Percentiles rank a stretch among this genome's conserved stretches.
Evolutionary conservation across 352 stramenopile species (phyloP).

Genomic region (Phytophthora melonis): DNA sequence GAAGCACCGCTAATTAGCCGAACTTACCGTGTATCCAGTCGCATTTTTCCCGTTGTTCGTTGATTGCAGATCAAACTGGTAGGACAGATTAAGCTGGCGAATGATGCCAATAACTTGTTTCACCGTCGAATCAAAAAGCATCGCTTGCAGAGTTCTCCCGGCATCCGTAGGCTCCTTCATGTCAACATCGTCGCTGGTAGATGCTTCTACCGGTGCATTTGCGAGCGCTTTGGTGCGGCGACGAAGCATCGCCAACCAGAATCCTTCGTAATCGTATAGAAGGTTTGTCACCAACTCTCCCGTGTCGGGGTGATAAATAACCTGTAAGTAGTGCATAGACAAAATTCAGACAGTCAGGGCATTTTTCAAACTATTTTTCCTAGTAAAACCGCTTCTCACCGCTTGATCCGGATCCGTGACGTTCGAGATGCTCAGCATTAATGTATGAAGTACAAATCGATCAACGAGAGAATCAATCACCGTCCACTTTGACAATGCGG

Average conservation of each 20-base stretch:
- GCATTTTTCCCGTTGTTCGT: slow-evolving; percentile 45
- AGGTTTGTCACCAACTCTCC: slow-evolving; percentile 75
- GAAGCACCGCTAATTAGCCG: neutral
- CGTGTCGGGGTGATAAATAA: slow-evolving; percentile 83
- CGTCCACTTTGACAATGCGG: slow-evolving; percentile 47
- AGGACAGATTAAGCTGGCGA: slow-evolving; percentile 68
- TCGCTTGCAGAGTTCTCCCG: slow-evolving; percentile 36
- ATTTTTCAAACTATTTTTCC: neutral
- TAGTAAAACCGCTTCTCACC: slow-evolving; percentile 23
- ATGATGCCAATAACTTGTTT: slow-evolving; percentile 61
- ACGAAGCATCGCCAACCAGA: slow-evolving; percentile 70
- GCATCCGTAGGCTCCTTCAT: slow-evolving; percentile 29
- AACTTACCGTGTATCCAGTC: slow-evolving; percentile 69
- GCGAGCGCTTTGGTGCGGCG: slow-evolving; percentile 20
- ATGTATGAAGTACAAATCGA: slow-evolving; percentile 62
- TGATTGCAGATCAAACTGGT: slow-evolving; percentile 66
- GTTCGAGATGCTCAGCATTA: slow-evolving; percentile 79
- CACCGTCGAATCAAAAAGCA: slow-evolving; percentile 64
- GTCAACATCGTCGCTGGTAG: slow-evolving; percentile 30
- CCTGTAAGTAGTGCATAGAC: slow-evolving; percentile 17
- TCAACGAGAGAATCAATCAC: slow-evolving; percentile 52
- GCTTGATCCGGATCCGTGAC: slow-evolving; percentile 52
- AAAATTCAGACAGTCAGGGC: slow-evolving; percentile 6
- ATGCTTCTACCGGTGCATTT: neutral
- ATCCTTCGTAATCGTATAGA: slow-evolving; percentile 78